Percentiles rank a stretch among this genome's conserved stretches.
These are phyloP conservation scores for Phytophthora litchii DNA, from an alignment of 352 stramenopile genomes.

Conservation along the genomic window DNA sequence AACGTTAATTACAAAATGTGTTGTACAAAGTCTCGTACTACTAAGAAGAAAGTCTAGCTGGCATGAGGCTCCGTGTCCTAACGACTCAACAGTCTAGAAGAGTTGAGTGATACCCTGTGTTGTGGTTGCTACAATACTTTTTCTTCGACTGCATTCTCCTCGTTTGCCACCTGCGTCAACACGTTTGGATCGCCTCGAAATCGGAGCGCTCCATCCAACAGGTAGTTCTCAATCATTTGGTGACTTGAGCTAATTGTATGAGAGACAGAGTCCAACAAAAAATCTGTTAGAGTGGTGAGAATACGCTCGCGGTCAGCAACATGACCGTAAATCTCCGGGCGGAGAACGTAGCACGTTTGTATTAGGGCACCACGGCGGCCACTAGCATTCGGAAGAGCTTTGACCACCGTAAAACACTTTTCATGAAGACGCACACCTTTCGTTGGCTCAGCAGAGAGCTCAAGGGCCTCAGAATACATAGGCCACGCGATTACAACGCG, in stretches of 20 bases:
- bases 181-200: conserved; percentile 16
- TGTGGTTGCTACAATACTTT: conserved; percentile 8
- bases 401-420: conserved; percentile 70
- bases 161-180: conserved; percentile 17
- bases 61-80: conserved; percentile 23
- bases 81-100: conserved; percentile 23
- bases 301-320: conserved; percentile 67
- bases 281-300: conserved; percentile 66
- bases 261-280: conserved; percentile 66
- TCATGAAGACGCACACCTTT: conserved; percentile 63
- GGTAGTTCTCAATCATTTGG: conserved; percentile 77
- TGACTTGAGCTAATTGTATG: conserved; percentile 68
- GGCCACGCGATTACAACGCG: conserved; percentile 69
- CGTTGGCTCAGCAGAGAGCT: conserved; percentile 54
- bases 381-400: conserved; percentile 42
- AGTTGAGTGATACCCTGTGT: conserved; percentile 23
- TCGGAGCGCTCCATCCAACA: conserved; percentile 50
- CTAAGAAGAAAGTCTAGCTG: conserved; percentile 11
- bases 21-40: conserved; percentile 34
- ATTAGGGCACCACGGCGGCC: conserved; percentile 56
- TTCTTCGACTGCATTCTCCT: conserved; percentile 21
- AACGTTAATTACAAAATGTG: conserved; percentile 35
- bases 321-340: conserved; percentile 67
- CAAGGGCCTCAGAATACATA: conserved; percentile 53
- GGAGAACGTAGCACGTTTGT: conserved; percentile 74